These are phyloP conservation scores for Xylaria venustula DNA, from an alignment of 495 filamentous ascomycete species.

Conservation along the genomic window DNA sequence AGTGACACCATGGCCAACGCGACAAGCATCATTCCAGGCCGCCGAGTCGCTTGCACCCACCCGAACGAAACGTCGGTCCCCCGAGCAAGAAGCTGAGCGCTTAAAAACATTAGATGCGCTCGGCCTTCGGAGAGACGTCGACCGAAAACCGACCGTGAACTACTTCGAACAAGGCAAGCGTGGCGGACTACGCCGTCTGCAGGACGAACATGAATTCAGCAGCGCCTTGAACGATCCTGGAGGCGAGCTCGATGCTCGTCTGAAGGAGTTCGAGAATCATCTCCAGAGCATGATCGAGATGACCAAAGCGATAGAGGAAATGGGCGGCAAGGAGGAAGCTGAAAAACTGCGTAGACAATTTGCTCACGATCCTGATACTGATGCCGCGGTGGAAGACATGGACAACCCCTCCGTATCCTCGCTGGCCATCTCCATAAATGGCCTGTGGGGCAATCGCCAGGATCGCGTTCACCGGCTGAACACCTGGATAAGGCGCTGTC, in stretches of 20 bases:
- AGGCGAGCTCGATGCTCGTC: slow-evolving; percentile 44
- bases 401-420: slow-evolving; percentile 16
- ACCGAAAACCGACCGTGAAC: slow-evolving; percentile 26
- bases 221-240: slow-evolving; percentile 35
- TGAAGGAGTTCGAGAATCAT: slow-evolving; percentile 53
- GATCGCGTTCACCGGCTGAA: slow-evolving; percentile 19
- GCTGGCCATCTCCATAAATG: slow-evolving; percentile 5
- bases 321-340: slow-evolving; percentile 37
- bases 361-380: slow-evolving; percentile 32
- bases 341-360: slow-evolving; percentile 37
- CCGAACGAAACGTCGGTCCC: slow-evolving; percentile 15
- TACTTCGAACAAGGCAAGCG: slow-evolving; percentile 46
- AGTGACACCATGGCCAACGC: slow-evolving; percentile 24
- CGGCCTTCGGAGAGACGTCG: slow-evolving; percentile 17
- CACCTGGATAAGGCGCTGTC: slow-evolving; percentile 23
- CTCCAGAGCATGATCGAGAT: slow-evolving; percentile 42
- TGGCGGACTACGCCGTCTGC: slow-evolving; percentile 34
- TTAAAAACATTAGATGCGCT: slow-evolving; percentile 22
- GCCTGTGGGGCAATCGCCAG: slow-evolving; percentile 6
- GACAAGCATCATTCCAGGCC: slow-evolving; percentile 22
- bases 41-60: slow-evolving; percentile 12
- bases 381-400: slow-evolving; percentile 24
- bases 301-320: slow-evolving; percentile 35
- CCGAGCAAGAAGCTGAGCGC: slow-evolving; percentile 25
- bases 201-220: slow-evolving; percentile 34